A percentile compares a stretch with the other conserved stretches of the same genome.
Evolutionary conservation across 2,329 filamentous ascomycete genomes (phyloP).

Genomic region (Stagonosporopsis vannaccii): DNA sequence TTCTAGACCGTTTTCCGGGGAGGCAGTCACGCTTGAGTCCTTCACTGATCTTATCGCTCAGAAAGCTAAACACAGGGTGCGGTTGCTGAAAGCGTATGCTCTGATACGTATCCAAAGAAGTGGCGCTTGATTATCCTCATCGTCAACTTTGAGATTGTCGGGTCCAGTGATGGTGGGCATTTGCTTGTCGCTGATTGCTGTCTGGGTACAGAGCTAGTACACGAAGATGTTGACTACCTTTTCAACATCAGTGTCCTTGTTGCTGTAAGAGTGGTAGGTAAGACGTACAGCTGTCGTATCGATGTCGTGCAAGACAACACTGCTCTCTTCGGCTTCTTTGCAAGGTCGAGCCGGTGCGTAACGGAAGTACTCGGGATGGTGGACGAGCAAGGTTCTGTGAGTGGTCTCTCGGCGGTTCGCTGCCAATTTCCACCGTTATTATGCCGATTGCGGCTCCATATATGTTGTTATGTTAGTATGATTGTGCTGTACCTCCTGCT

Average conservation of each 20-base stretch:
- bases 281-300: background rate
- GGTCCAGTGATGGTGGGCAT: background rate
- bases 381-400: slow-evolving; percentile 19
- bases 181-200: background rate
- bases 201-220: background rate
- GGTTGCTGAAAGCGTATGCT: background rate
- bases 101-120: background rate
- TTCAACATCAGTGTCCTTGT: background rate
- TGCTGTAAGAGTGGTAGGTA: background rate
- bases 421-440: slow-evolving; percentile 16
- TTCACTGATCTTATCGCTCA: background rate
- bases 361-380: slow-evolving; percentile 25
- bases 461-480: background rate
- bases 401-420: slow-evolving; percentile 13
- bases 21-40: background rate
- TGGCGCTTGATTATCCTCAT: background rate
- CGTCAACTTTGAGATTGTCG: slow-evolving; percentile 12
- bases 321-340: background rate
- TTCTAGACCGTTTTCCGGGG: background rate
- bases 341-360: slow-evolving; percentile 21
- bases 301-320: background rate
- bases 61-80: background rate
- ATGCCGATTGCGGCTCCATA: background rate
- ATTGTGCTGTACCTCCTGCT: background rate
- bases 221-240: background rate